Evolutionary conservation across 495 filamentous ascomycete species (phyloP), one percentile per base, ranked within the genome.

Genomic region (Cryomyces minteri): DNA sequence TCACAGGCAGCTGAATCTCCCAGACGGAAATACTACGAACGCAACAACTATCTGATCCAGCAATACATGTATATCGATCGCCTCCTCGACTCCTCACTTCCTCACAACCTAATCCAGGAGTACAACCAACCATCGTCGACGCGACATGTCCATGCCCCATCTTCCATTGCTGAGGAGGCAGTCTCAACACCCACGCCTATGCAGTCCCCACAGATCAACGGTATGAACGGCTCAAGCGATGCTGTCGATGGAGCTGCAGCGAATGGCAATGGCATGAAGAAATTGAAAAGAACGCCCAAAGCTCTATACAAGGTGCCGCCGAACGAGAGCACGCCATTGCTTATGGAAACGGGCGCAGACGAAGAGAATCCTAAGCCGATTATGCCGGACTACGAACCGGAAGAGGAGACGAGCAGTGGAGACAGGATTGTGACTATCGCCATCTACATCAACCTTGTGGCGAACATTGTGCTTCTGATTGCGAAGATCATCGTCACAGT

Each of bases 31-130:
- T 93, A 90, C 62, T 88, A 95, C 58, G 77, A 87, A 58, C 73
- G 80, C 5, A 86, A 72, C 53, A 95, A 95, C 58, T 70, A 69
- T 44, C 62, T 95, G 7, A 74, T 95, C 43, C 80, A 85, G 46
- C 82, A 85, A 52, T 95, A 94, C 58, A 69, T 84, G 41, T 94
- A 88, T 54, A 92, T 94, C 51, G 87, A 95, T 60, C 72, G 80
- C n/a, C 63, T 95, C 14, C 71, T 95, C 32, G 86, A 92, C 60
- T 92, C 84, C 9, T 87, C 85, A 5, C 65, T 93, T 5, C 85
- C 87, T 0, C 84, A 86, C 49, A 75, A 82, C 54, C 65, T 95
- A 11, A 74, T 95, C 43, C 83, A 90, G 53, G 88, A 93, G 53
- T 95, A 95, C 60, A 72, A 73, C 44, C 56, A 74, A 40, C 62